Evolutionary conservation across 2,329 filamentous ascomycete genomes (phyloP), one percentile per base, ranked within the genome.

Genomic region (Colletotrichum nymphaeae): DNA sequence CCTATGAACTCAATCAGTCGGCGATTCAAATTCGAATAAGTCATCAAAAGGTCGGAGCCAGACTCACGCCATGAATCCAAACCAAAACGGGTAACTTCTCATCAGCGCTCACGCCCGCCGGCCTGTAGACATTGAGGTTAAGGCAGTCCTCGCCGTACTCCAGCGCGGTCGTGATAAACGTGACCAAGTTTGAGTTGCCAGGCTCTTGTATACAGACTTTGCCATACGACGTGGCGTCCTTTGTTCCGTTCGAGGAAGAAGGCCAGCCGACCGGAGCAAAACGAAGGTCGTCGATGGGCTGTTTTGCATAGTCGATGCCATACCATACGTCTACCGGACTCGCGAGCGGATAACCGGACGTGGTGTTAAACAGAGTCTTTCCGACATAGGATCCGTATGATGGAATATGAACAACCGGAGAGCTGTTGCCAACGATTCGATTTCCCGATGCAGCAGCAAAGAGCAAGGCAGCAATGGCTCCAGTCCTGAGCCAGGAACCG

Each of bases 61-160:
- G 58, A 37, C 64, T 26, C 60, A 76, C 76, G 55, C 65, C 57
- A 22, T 75, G 37, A 19, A 75, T 65, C 76, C 76, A 73, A 42
- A 76, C 24, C 37, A 75, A 5, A 4, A 73, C 75, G 22, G 74
- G 74, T 14, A 78, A 73, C 53, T 78, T 69, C 28, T 53, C 11
- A 37, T 63, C 49, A 5, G 26, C 19, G 24, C 52, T 30, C 0
- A 58, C 28, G 1, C 67, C 71, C 4, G 63, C 24, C 6, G 71
- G 60, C 37, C 65, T 58, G 57, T 73, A 73, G 9, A 74, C 69
- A 32, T 74, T 72, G 8, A 73, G 28, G 14, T 73, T 69, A 16
- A 74, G 42, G 26, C 73, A 73, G 16, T 69, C 73, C n/a, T 74
- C 73, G 6, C 69, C 69, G 6, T 72, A 72, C 24, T 52, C 28